phyloP scores from a whole-genome alignment of 768 basidiomycete species.

The Mycena epipterygia region DNA sequence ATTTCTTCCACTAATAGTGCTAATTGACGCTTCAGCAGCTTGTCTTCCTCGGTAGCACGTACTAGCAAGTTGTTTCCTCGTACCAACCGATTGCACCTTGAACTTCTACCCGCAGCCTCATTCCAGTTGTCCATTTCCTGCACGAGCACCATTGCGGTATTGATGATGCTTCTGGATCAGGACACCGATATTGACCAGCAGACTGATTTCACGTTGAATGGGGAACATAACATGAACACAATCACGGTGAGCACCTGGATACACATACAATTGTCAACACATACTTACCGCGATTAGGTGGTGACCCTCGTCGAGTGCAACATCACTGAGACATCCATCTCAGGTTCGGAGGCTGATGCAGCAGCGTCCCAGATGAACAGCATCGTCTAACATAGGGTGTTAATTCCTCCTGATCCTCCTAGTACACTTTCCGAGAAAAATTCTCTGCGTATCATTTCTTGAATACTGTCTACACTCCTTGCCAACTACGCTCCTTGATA shows the following conservation, averaged over 20 bases:
- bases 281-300: too few relatives aligned
- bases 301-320: too few relatives aligned
- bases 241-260: too few relatives aligned
- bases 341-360: too few relatives aligned
- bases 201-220: neutral
- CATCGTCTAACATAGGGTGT: too few relatives aligned
- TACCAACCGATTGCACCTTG: neutral
- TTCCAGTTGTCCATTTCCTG: neutral
- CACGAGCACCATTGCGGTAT: neutral
- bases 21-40: neutral
- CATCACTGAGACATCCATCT: too few relatives aligned
- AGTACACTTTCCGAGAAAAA: too few relatives aligned
- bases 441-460: too few relatives aligned
- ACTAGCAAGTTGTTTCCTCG: neutral
- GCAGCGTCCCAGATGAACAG: too few relatives aligned
- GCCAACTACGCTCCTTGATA: neutral
- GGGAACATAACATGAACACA: neutral
- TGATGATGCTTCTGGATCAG: neutral
- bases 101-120: neutral
- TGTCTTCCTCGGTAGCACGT: neutral
- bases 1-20: too few relatives aligned
- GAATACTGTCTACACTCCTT: neutral
- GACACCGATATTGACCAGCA: neutral
- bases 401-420: too few relatives aligned
- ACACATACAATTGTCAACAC: too few relatives aligned